A percentile compares a stretch with the other conserved stretches of the same genome.
Evolutionary conservation across 495 filamentous ascomycete genomes (phyloP).

Genomic region (Trichoderma erinaceum): DNA sequence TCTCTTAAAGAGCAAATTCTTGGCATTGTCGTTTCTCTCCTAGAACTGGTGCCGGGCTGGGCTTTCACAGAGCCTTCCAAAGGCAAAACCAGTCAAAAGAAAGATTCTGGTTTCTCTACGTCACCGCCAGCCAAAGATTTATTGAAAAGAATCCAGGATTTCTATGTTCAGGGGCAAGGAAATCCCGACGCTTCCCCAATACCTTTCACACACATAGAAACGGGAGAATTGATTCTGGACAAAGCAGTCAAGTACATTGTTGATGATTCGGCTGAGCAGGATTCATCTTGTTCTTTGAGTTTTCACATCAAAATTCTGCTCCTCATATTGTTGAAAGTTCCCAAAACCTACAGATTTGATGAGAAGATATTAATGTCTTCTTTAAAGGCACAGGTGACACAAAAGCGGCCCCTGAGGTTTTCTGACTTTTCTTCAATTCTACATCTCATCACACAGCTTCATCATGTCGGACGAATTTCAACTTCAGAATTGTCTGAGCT

Average conservation of each 20-base stretch:
- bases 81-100: slow-evolving; percentile 23
- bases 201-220: slow-evolving; percentile 51
- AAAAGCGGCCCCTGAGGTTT: slow-evolving; percentile 34
- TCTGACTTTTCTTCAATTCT: slow-evolving; percentile 54
- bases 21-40: slow-evolving; percentile 46
- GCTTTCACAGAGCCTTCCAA: slow-evolving; percentile 47
- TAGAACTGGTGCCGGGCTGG: slow-evolving; percentile 64
- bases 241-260: slow-evolving; percentile 42
- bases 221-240: slow-evolving; percentile 56
- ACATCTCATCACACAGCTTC: slow-evolving; percentile 56
- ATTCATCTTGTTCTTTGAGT: slow-evolving; percentile 33
- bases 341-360: slow-evolving; percentile 46
- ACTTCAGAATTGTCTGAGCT: slow-evolving; percentile 56
- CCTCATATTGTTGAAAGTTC: slow-evolving; percentile 45
- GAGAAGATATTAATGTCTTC: slow-evolving; percentile 49
- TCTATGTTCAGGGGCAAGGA: slow-evolving; percentile 56
- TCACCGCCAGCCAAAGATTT: slow-evolving; percentile 44
- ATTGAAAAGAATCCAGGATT: slow-evolving; percentile 54
- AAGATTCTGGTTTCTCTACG: slow-evolving; percentile 21
- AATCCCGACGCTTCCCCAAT: slow-evolving; percentile 44
- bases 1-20: slow-evolving; percentile 38
- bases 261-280: slow-evolving; percentile 39
- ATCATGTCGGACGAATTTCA: slow-evolving; percentile 50
- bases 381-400: slow-evolving; percentile 41
- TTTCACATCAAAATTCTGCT: slow-evolving; percentile 51